Conservation (phyloP, 257 asterid genomes). For the Asclepias syriaca region DNA sequence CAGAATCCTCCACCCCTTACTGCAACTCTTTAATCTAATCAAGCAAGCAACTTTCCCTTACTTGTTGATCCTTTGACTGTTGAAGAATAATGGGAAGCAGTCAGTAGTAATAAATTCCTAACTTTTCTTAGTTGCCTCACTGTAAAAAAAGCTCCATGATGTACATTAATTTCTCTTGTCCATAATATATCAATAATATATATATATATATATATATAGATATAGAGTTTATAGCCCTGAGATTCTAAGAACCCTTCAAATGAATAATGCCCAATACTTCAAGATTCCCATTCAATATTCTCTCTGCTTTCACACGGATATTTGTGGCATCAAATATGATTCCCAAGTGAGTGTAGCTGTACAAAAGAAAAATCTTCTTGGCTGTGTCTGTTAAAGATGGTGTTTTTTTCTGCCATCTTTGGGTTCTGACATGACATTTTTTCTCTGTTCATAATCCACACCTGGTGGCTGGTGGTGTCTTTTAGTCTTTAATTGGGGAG, state of each 20-base stretch:
- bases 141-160: not conserved
- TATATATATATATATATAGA: too few species aligned
- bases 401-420: too few species aligned
- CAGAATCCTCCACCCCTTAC: slow-evolving; percentile 48
- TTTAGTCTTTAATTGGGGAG: too few species aligned
- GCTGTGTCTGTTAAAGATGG: too few species aligned
- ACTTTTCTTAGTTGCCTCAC: not conserved
- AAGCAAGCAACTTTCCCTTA: not conserved
- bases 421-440: too few species aligned
- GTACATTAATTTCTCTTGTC: not conserved
- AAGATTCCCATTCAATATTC: too few species aligned
- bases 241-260: not conserved
- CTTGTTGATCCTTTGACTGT: not conserved
- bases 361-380: not conserved
- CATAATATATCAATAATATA: too few species aligned
- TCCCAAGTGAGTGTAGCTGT: too few species aligned
- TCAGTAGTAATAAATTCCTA: not conserved
- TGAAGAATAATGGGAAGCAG: not conserved
- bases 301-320: too few species aligned
- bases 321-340: too few species aligned
- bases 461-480: too few species aligned
- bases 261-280: not conserved
- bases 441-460: too few species aligned
- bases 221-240: not conserved
- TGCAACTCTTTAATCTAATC: slow-evolving; percentile 45